Evolutionary conservation across 2,329 filamentous ascomycete species (phyloP).

Genomic region (Xylariaceae sp.): DNA sequence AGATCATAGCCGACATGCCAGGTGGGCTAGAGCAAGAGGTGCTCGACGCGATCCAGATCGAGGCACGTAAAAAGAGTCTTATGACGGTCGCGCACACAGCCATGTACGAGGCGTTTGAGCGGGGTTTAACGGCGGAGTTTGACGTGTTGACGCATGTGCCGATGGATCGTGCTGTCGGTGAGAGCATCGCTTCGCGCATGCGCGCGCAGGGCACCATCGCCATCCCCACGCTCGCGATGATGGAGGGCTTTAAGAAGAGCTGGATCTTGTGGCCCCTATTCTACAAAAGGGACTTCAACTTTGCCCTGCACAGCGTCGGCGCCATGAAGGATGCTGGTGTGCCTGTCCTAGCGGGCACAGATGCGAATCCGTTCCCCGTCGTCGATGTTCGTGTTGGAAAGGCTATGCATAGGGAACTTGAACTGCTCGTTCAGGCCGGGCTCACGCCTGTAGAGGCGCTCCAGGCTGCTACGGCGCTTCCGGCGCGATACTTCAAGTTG

Average conservation of each 20-base stretch:
- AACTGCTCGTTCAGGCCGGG: conserved; percentile 21
- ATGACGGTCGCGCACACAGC: conserved; percentile 40
- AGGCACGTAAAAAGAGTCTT: conserved; percentile 35
- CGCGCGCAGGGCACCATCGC: conserved; percentile 30
- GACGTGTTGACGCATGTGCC: conserved; percentile 42
- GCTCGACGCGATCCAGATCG: conserved; percentile 32
- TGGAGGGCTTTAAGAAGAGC: conserved; percentile 30
- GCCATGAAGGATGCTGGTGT: conserved; percentile 25
- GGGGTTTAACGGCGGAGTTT: conserved; percentile 38
- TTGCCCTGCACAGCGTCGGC: conserved; percentile 36
- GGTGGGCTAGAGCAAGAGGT: conserved; percentile 34
- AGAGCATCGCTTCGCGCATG: conserved; percentile 28
- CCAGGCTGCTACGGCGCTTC: conserved; percentile 12
- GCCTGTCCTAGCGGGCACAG: conserved; percentile 23
- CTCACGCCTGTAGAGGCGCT: conserved; percentile 13
- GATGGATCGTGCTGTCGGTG: conserved; percentile 37
- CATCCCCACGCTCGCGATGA: conserved; percentile 40
- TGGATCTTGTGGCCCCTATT: conserved; percentile 32
- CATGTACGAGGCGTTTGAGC: conserved; percentile 33
- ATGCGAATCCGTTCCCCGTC: conserved; percentile 10
- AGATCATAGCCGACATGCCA: conserved; percentile 37
- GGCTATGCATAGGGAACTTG: conserved; percentile 23
- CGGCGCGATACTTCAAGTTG: conserved; percentile 19
- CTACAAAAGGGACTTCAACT: conserved; percentile 31
- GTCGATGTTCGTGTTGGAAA: conserved; percentile 17